Evolutionary conservation across 148 eudicot genomes (phyloP), one percentile per base, ranked within the genome.

Genomic region (Rhododendron simsii): DNA sequence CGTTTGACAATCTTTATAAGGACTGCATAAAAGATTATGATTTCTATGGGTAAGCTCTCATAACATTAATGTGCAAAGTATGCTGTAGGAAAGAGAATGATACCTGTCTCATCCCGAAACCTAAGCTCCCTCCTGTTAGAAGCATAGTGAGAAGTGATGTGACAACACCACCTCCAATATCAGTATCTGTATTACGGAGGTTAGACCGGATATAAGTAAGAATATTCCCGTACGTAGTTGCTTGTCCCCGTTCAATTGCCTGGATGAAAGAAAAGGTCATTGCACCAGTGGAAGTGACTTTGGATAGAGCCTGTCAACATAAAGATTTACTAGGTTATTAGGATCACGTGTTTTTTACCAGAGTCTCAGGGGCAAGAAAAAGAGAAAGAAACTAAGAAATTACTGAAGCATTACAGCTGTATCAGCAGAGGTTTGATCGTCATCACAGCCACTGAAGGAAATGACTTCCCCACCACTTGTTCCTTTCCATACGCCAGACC

Each of bases 391-490:
- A 6, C 23, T n/a, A 82, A 48, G 41, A 33, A 84, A 80, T 61
- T 2, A 67, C 23, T 30, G 59, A 83, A 81, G 28, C 45, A 67
- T 87, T 91, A 92, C 94, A 81, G 92, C n/a, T 78, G 94, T 92
- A 88, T 92, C 94, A 80, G 91, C 91, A 79, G 94, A 92, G 23
- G 89, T 89, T 92, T 92, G 92, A 88, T 92, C 83, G 81, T 92
- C 94, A 71, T 92, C 91, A 87, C 94, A 92, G 57, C 92, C 94
- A 81, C 94, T 92, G 78, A 92, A 92, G 47, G 92, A 92, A 85
- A 92, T 89, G 87, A 69, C 91, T 73, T 91, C 94, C 74, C 94
- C 94, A 2, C 94, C 94, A 41, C 86, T 92, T 61, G 94, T 88
- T 84, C 94, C 94, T 87, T 92, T 92, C 90, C 89, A 92, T 57